These are phyloP conservation scores for Vachellia collinsii DNA, from an alignment of 306 rosid genomes.

Conservation along the genomic window DNA sequence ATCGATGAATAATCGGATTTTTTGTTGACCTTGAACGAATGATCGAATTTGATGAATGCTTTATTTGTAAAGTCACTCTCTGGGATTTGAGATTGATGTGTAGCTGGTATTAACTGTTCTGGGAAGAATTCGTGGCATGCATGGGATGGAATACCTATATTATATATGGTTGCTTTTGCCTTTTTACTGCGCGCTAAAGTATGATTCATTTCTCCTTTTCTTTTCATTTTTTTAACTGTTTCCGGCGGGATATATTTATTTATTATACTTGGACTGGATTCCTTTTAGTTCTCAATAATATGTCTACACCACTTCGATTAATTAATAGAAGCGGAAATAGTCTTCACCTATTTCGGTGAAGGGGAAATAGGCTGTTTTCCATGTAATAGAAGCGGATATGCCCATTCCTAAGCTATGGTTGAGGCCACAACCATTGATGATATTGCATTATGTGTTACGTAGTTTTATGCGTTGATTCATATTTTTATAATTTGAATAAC, in stretches of 20 bases:
- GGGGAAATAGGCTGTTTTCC: slow-evolving; percentile 19
- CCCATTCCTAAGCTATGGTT: neutral
- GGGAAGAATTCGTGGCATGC: slow-evolving; percentile 44
- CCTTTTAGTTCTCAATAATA: slow-evolving; percentile 12
- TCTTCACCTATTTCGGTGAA: slow-evolving; percentile 28
- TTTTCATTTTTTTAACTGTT: slow-evolving; percentile 36
- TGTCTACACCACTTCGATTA: neutral
- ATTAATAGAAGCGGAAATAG: too few species aligned
- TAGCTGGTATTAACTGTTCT: slow-evolving; percentile 16
- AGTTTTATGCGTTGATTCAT: slow-evolving; percentile 22
- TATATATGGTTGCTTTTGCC: slow-evolving; percentile 32
- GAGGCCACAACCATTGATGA: neutral
- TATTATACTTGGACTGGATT: neutral
- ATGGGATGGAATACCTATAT: slow-evolving; percentile 43
- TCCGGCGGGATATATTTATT: neutral
- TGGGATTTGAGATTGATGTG: slow-evolving; percentile 16
- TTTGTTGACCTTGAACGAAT: too few species aligned
- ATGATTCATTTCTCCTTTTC: slow-evolving; percentile 46
- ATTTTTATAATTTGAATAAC: slow-evolving; percentile 21
- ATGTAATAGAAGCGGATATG: neutral
- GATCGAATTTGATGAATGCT: slow-evolving; percentile 22
- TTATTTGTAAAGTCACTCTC: neutral
- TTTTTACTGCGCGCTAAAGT: slow-evolving; percentile 47
- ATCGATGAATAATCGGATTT: slow-evolving; percentile 23
- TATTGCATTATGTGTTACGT: neutral